A percentile compares a stretch with the other conserved stretches of the same genome.
Evolutionary conservation across 2,329 filamentous ascomycete genomes (phyloP).

Genomic region (Cladorrhinum sp.): DNA sequence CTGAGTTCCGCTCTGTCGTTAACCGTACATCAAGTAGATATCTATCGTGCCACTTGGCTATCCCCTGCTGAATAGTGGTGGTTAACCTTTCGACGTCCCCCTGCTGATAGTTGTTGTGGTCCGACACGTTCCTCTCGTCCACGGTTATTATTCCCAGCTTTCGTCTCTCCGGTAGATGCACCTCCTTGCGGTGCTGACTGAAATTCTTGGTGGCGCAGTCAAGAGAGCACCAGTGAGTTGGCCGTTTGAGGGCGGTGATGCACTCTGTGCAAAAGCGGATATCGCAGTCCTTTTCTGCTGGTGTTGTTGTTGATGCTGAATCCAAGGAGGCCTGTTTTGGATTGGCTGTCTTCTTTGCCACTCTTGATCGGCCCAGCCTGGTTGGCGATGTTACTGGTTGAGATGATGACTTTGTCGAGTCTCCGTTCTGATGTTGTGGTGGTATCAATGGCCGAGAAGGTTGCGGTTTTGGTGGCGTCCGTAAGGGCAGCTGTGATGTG

Average conservation of each 20-base stretch:
- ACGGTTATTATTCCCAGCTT: constrained; percentile 12
- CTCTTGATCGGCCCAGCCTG: neutral
- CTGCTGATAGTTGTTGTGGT: constrained; percentile 18
- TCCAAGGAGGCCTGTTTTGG: constrained; percentile 2
- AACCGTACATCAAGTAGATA: neutral
- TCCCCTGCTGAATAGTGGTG: neutral
- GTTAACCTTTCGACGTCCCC: constrained; percentile 13
- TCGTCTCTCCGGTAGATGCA: constrained; percentile 31
- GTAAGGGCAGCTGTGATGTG: neutral
- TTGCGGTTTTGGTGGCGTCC: neutral
- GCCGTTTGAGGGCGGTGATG: constrained; percentile 28
- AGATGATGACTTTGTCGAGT: constrained; percentile 21
- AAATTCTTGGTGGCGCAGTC: constrained; percentile 34
- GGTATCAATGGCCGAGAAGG: neutral
- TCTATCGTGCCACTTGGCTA: neutral
- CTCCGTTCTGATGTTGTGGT: constrained; percentile 15
- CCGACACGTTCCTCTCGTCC: constrained; percentile 15
- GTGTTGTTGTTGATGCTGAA: constrained; percentile 6
- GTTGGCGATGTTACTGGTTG: constrained; percentile 12
- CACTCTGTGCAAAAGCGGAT: constrained; percentile 35
- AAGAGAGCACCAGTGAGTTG: constrained; percentile 33
- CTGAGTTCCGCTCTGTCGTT: neutral
- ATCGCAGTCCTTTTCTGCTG: constrained; percentile 8
- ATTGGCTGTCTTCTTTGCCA: neutral
- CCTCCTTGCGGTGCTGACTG: constrained; percentile 32